A percentile compares a stretch with the other conserved stretches of the same genome.
These are phyloP conservation scores for Epicoccum sorghinum DNA, from an alignment of 2,329 filamentous ascomycete genomes.

Conservation along the genomic window DNA sequence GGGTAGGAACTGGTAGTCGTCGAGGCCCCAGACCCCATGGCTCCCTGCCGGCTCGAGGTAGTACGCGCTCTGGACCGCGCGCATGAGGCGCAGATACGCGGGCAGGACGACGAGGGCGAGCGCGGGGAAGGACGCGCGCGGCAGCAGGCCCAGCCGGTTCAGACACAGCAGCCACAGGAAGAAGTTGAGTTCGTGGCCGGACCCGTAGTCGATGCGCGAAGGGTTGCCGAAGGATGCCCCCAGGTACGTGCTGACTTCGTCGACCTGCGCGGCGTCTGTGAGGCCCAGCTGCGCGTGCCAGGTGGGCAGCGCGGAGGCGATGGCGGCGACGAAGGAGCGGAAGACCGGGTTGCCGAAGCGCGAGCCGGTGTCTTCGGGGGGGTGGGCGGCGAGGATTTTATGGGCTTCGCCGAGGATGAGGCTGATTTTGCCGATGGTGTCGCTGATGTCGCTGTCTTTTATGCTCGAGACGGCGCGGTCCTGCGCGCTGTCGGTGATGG, in stretches of 20 bases:
- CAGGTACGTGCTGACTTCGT: conserved; percentile 81
- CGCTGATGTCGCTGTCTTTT: conserved; percentile 64
- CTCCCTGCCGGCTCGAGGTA: conserved; percentile 81
- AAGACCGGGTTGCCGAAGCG: conserved; percentile 96
- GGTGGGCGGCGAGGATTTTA: conserved; percentile 69
- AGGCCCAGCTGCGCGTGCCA: conserved; percentile 72
- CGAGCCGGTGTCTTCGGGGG: conserved; percentile 86
- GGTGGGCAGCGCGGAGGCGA: conserved; percentile 52
- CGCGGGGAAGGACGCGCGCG: conserved; percentile 69
- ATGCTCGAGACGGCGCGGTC: conserved; percentile 70
- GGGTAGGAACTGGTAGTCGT: conserved; percentile 61
- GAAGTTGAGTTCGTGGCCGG: conserved; percentile 97
- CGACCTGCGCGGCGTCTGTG: conserved; percentile 58
- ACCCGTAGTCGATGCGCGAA: conserved; percentile 87
- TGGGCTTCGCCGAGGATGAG: conserved; percentile 73
- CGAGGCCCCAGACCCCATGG: conserved; percentile 60
- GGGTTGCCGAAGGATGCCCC: conserved; percentile 84
- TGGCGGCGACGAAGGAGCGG: conserved; percentile 75
- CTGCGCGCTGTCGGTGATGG: conserved; percentile 79
- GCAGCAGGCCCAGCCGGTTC: conserved; percentile 74
- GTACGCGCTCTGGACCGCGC: conserved; percentile 85
- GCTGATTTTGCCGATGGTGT: conserved; percentile 68
- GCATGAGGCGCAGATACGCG: conserved; percentile 86
- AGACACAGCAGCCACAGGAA: conserved; percentile 95
- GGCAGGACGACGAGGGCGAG: conserved; percentile 80